Base-by-base conservation (phyloP, 164 flowering plant genomes). In the Vitis riparia region DNA sequence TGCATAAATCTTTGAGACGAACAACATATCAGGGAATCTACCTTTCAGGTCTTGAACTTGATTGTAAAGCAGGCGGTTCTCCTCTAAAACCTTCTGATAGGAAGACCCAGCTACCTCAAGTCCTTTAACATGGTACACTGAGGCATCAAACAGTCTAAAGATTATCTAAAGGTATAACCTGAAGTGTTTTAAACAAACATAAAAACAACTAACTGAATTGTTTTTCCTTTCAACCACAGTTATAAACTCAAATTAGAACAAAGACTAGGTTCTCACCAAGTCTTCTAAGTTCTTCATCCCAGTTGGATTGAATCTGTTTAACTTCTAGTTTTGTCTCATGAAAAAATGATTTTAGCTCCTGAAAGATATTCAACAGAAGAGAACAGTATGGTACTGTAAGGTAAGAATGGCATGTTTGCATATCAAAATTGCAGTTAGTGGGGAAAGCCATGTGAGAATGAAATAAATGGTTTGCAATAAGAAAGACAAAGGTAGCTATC, bases 11-110 rank as follows among this genome's bases (percentile, higher is more conserved):
- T 48, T 12, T 3, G 14, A 23, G 16, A 3, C 27, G 9, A 55
- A 51, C 17, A 53, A 52, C 58, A 56, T 9, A 63, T 47, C 37
- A 63, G 12, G 44, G 64, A 2, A 5, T 2, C 63, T 57, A 91
- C 98, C 98, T 87, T 89, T 94, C 7, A 94, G 89, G 68, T 94
- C 98, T 71, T 90, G 97, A 52, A 94, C 92, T 85, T 88, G 91
- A 86, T 92, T 92, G 81, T 86, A 90, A 19, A 94, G 87, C 55
- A 44, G 11, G 4, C 97, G 92, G 53, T 94, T 94, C 78, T 94
- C 98, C 65, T 87, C 96, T 47, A 94, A 70, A 63, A 91, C 85
- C 75, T 83, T 86, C 66, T 90, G 91, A 80, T 93, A 93, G 27
- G 90, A 85, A 44, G 86, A 78, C 23, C 97, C 79, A 19, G 93